These are phyloP conservation scores for Glycine latifolia DNA, from an alignment of 306 rosid genomes.

Conservation along the genomic window DNA sequence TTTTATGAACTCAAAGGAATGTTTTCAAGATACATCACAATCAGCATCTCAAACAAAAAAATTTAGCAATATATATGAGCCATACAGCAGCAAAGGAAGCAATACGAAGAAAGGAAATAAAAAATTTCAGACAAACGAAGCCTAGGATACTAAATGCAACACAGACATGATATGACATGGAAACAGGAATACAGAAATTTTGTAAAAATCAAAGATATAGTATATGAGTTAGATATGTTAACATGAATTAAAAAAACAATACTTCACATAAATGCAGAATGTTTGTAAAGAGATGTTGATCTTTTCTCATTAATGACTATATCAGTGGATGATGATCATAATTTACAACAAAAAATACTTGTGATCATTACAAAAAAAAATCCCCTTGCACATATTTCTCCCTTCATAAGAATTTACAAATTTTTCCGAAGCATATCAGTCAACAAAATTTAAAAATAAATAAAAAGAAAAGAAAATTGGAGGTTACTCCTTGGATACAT, in stretches of 20 bases:
- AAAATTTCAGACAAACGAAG: not conserved
- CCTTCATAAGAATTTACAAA: not conserved
- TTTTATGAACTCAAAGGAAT: not conserved
- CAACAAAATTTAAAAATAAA: not conserved
- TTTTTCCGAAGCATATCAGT: not conserved
- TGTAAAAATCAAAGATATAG: not conserved
- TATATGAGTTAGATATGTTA: not conserved
- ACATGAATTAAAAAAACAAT: not conserved
- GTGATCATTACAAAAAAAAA: not conserved
- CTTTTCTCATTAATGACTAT: not conserved
- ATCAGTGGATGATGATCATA: not conserved
- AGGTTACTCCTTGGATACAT: not conserved
- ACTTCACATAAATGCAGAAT: not conserved
- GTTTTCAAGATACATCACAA: slow-evolving; percentile 26
- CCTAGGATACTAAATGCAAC: not conserved
- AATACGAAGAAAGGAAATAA: not conserved
- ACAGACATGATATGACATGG: not conserved
- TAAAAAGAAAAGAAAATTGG: not conserved
- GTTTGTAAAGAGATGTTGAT: not conserved
- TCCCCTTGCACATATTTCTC: not conserved
- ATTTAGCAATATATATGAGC: not conserved
- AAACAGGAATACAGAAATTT: not conserved
- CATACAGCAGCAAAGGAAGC: slow-evolving; percentile 15
- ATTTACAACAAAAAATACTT: not conserved
- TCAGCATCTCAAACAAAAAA: slow-evolving; percentile 33